Base-by-base conservation (phyloP, 2,329 filamentous ascomycete genomes). In the Xylariaceae sp. region DNA sequence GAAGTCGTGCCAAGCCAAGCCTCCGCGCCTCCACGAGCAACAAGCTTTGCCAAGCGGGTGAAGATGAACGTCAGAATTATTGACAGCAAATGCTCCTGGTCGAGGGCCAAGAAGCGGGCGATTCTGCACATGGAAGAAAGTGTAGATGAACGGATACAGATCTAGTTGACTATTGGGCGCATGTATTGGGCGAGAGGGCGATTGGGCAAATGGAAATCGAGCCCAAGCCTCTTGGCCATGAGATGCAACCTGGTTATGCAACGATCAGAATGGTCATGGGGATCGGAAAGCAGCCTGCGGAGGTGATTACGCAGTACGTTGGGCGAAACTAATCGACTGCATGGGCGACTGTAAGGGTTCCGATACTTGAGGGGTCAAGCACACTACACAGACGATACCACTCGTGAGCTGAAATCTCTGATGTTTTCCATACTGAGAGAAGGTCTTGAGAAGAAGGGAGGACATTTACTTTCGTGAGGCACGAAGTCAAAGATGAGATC, bases 21-120 rank as follows among this genome's bases (percentile, higher is more conserved):
- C 55, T 57, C 69, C 70, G 70, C 66, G 70, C 39, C 54, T 59
- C 69, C 71, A 71, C 67, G 70, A 67, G 67, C 62, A 68, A 72
- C 64, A 73, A 73, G 72, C 72, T 73, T 73, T 71, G 72, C 72
- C 72, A 73, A 73, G 71, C 56, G 66, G 37, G 39, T 58, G 61
- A 61, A 66, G 65, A 54, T 17, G 42, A 52, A n/a, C 42, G 42
- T 45, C 35, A 58, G 52, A 30, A 55, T 17, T 17, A 49, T 49
- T 45, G 42, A 62, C 53, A 57, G 57, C 45, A 56, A 60, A 59
- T 56, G 55, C 39, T 47, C 47, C 11, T 17, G 39, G 49, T 58
- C 48, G 35, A 34, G 56, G 39, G 44, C 53, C 51, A 49, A 57
- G 51, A 51, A 15, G 54, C 15, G 34, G 15, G 15, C n/a, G 30